phyloP scores from a whole-genome alignment of 2,329 filamentous ascomycete species.

The Fusarium sp. region DNA sequence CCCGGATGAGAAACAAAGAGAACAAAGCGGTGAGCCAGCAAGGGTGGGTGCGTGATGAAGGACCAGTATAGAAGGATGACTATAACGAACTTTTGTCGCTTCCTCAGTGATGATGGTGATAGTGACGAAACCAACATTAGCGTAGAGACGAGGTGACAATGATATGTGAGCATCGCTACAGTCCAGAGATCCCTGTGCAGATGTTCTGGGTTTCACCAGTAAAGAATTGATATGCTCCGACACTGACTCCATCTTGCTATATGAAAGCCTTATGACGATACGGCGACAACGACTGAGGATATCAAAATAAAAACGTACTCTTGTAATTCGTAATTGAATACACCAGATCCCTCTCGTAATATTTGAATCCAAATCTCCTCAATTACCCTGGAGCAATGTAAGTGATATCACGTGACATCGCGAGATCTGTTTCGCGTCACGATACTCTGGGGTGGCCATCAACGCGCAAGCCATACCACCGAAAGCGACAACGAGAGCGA shows the following conservation, averaged over 20 bases:
- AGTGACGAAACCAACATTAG: constrained; percentile 21
- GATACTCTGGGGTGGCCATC: not conserved
- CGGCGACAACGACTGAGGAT: too few species aligned
- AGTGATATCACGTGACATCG: constrained; percentile 26
- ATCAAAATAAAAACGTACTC: too few species aligned
- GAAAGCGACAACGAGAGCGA: not conserved
- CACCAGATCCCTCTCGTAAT: not conserved
- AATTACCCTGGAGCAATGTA: not conserved
- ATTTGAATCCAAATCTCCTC: not conserved
- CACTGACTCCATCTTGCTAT: too few species aligned
- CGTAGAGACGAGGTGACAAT: constrained; percentile 7
- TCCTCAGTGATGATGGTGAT: constrained; percentile 20
- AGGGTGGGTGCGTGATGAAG: too few species aligned
- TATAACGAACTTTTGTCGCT: constrained; percentile 12
- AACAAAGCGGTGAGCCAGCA: constrained; percentile 15
- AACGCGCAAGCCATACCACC: constrained; percentile 5
- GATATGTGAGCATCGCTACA: not conserved
- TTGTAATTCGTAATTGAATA: too few species aligned
- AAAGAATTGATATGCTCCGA: too few species aligned
- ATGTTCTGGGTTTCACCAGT: too few species aligned
- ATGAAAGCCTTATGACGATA: too few species aligned
- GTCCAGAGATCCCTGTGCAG: too few species aligned
- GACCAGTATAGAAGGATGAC: not conserved
- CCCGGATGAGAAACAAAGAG: not conserved
- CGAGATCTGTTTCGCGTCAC: constrained; percentile 25